Percentiles rank a stretch among this genome's conserved stretches.
These are phyloP conservation scores for Angomonas deanei DNA, from an alignment of 208 protist species.

Conservation along the genomic window DNA sequence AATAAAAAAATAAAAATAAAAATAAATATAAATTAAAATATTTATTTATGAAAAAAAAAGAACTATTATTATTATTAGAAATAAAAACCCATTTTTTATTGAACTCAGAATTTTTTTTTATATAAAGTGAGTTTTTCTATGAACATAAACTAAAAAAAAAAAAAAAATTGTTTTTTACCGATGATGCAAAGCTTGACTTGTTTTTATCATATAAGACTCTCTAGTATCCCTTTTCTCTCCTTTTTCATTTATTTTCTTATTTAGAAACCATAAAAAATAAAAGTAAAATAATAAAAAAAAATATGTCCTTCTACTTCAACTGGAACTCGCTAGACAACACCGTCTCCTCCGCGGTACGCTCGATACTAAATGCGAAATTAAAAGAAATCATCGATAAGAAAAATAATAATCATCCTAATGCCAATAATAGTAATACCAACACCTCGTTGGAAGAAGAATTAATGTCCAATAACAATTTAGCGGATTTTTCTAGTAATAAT, in stretches of 20 bases:
- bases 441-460: neutral
- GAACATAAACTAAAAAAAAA: too few relatives aligned
- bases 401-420: neutral
- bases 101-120: neutral
- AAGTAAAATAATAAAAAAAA: neutral
- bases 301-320: slow-evolving; percentile 46
- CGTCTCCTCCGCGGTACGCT: slow-evolving; percentile 49
- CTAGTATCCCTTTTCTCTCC: neutral
- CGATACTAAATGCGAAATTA: slow-evolving; percentile 53
- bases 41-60: neutral
- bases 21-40: neutral
- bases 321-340: slow-evolving; percentile 72
- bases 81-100: neutral
- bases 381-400: slow-evolving; percentile 6
- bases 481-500: neutral
- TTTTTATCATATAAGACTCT: slow-evolving; percentile 8
- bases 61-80: neutral
- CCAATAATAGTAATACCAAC: neutral
- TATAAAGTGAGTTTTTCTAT: neutral
- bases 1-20: neutral
- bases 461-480: neutral
- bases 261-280: neutral
- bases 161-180: too few relatives aligned
- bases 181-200: too few relatives aligned
- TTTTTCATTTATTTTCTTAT: slow-evolving; percentile 1